Conservation (phyloP, 2,329 filamentous ascomycete genomes). For the Cytospora piceae region DNA sequence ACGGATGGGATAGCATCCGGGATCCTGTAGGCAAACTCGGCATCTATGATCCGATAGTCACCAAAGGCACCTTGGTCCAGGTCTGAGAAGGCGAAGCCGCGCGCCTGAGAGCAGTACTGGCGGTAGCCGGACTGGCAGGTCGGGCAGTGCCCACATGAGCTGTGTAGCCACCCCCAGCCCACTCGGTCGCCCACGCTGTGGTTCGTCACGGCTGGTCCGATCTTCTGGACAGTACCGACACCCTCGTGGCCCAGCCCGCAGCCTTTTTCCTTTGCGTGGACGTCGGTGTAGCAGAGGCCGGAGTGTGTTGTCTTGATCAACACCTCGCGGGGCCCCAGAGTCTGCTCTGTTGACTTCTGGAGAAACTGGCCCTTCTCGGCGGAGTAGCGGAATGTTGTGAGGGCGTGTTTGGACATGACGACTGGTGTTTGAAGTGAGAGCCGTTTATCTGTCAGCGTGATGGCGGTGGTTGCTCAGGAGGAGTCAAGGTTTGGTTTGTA, state of each 20-base stretch:
- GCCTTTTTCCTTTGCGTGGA: constrained; percentile 37
- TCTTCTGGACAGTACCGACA: constrained; percentile 39
- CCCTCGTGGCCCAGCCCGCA: constrained; percentile 45
- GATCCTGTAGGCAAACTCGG: constrained; percentile 45
- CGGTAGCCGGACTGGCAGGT: constrained; percentile 29
- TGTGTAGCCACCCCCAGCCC: constrained; percentile 39
- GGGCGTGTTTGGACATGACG: constrained; percentile 17
- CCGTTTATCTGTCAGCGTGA: no score
- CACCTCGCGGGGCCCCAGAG: constrained; percentile 44
- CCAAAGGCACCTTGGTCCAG: constrained; percentile 43
- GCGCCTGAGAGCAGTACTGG: constrained; percentile 39
- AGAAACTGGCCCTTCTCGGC: constrained; percentile 4
- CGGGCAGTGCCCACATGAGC: constrained; percentile 40
- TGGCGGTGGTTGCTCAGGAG: neutral
- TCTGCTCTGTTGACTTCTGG: constrained; percentile 11
- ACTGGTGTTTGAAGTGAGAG: neutral
- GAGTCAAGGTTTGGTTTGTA: neutral
- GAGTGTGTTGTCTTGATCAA: constrained; percentile 61
- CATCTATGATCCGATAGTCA: constrained; percentile 40
- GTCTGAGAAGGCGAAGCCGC: constrained; percentile 41
- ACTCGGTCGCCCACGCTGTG: constrained; percentile 41
- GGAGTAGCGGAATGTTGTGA: constrained; percentile 22
- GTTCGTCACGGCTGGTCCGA: constrained; percentile 39
- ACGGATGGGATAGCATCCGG: constrained; percentile 43
- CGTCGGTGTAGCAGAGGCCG: constrained; percentile 62